Evolutionary conservation across 192 early-diverging fungal genomes (phyloP).

Genomic region (Haplosporangium gracile): DNA sequence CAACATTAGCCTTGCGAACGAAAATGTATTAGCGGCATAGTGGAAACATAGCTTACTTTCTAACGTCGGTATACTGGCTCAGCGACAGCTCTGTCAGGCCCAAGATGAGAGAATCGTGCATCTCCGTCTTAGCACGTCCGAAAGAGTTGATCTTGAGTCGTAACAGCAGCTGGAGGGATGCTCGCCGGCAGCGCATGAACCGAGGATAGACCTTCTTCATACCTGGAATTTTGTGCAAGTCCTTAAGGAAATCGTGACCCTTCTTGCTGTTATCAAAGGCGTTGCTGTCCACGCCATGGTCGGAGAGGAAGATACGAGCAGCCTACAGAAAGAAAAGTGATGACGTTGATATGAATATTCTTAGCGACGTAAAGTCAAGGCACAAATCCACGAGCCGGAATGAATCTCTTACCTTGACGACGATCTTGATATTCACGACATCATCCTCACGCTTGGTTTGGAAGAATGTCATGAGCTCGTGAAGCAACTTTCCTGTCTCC

Average conservation of each 20-base stretch:
- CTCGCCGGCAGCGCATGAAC: constrained; percentile 60
- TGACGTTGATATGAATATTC: neutral
- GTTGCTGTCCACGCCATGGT: constrained; percentile 67
- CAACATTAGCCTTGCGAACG: neutral
- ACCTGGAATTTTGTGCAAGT: constrained; percentile 56
- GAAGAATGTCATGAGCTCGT: constrained; percentile 66
- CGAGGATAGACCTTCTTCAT: constrained; percentile 69
- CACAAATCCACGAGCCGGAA: neutral
- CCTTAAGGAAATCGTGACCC: constrained; percentile 70
- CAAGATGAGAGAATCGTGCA: constrained; percentile 66
- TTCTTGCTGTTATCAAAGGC: constrained; percentile 62
- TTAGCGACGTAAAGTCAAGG: neutral
- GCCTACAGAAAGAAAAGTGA: constrained; percentile 33
- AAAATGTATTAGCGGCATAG: neutral
- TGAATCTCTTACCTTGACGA: constrained; percentile 65
- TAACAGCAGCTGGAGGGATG: constrained; percentile 63
- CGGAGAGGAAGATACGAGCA: constrained; percentile 60
- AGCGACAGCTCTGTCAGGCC: constrained; percentile 70
- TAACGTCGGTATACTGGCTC: constrained; percentile 69
- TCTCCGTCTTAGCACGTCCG: constrained; percentile 56
- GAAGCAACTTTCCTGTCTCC: constrained; percentile 65
- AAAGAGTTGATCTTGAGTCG: constrained; percentile 70
- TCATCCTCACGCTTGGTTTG: constrained; percentile 75
- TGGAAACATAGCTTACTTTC: constrained; percentile 58
- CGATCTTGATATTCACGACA: constrained; percentile 78